A percentile compares a stretch with the other conserved stretches of the same genome.
These are phyloP conservation scores for Collybiopsis confluens DNA, from an alignment of 768 basidiomycete species.

Conservation along the genomic window DNA sequence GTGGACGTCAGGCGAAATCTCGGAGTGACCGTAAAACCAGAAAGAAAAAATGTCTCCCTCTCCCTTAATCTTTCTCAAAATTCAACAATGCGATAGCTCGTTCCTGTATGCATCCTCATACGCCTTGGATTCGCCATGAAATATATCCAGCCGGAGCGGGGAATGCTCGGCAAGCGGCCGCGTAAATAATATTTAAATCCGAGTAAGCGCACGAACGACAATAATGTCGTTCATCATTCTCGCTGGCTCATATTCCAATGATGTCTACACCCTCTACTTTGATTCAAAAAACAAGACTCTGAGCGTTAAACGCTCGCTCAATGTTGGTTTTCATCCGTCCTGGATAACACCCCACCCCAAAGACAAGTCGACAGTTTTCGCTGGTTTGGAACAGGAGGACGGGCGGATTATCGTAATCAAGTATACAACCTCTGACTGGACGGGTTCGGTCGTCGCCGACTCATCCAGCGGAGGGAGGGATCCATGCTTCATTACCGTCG, in stretches of 20 bases:
- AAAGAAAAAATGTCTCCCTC: neutral
- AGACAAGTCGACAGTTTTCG: conserved; percentile 55
- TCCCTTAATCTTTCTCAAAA: neutral
- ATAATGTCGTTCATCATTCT: conserved; percentile 34
- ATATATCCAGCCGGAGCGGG: neutral
- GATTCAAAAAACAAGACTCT: conserved; percentile 46
- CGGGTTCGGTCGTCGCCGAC: conserved; percentile 45
- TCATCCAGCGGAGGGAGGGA: conserved; percentile 52
- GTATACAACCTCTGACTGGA: conserved; percentile 49
- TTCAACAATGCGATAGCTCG: neutral
- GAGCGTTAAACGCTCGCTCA: conserved; percentile 36
- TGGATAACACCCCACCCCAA: conserved; percentile 67
- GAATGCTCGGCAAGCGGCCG: no score
- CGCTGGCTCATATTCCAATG: conserved; percentile 61
- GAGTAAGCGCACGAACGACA: no score
- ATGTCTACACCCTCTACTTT: conserved; percentile 61
- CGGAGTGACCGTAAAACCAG: neutral
- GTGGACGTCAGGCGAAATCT: neutral
- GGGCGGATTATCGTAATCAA: conserved; percentile 61
- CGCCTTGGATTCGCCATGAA: neutral
- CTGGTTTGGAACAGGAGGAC: conserved; percentile 64
- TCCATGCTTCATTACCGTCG: conserved; percentile 61
- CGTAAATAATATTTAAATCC: no score
- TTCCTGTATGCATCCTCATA: neutral
- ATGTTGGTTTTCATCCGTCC: conserved; percentile 63